phyloP scores from a whole-genome alignment of 2,329 filamentous ascomycete genomes.

The Talaromyces funiculosus region DNA sequence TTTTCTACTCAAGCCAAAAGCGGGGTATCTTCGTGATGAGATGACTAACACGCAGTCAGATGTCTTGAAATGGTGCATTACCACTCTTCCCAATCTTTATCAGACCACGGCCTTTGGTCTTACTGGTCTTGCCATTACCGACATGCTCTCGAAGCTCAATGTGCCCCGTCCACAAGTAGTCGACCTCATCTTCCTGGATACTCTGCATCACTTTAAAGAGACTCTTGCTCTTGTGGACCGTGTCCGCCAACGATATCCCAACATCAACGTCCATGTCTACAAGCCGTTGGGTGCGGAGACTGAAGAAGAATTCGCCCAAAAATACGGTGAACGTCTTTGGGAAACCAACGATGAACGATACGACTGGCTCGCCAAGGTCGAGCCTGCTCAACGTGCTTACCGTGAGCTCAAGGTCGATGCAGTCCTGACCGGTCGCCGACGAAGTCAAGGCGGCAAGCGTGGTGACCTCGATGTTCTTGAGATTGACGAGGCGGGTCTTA shows the following conservation, averaged over 20 bases:
- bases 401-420: constrained; percentile 79
- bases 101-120: constrained; percentile 80
- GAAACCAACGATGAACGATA: constrained; percentile 82
- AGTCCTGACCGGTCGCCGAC: constrained; percentile 83
- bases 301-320: constrained; percentile 69
- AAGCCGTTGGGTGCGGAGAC: constrained; percentile 73
- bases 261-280: constrained; percentile 79
- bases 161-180: constrained; percentile 46
- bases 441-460: constrained; percentile 88
- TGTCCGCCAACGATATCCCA: constrained; percentile 69
- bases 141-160: constrained; percentile 55
- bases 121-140: constrained; percentile 73
- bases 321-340: constrained; percentile 79
- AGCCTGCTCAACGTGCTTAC: constrained; percentile 90
- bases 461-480: constrained; percentile 88
- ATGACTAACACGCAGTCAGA: constrained; percentile 45
- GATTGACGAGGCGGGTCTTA: constrained; percentile 79
- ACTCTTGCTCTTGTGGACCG: constrained; percentile 68
- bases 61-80: constrained; percentile 85
- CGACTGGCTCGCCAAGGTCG: constrained; percentile 96
- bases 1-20: constrained; percentile 3
- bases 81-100: constrained; percentile 82
- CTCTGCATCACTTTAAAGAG: constrained; percentile 74
- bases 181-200: constrained; percentile 69
- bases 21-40: constrained; percentile 7